phyloP scores from a whole-genome alignment of 1,139 yeast species.

The Blastobotrys persicus region DNA sequence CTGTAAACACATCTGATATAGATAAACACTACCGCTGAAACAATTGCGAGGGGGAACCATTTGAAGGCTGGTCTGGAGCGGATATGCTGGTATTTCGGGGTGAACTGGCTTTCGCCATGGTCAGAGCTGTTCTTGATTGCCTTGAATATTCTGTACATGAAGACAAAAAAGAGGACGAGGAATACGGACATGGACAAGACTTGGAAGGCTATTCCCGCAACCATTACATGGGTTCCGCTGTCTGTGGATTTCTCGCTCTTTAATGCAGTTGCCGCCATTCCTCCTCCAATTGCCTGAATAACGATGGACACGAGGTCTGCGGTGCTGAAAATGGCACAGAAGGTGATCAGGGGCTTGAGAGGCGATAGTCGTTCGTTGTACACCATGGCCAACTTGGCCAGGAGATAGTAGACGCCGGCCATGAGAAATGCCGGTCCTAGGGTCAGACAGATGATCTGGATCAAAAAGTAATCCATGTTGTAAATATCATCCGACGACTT shows the following conservation, averaged over 20 bases:
- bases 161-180: conserved; percentile 54
- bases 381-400: conserved; percentile 70
- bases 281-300: conserved; percentile 83
- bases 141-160: conserved; percentile 48
- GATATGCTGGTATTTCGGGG: conserved; percentile 44
- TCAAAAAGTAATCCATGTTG: conserved; percentile 48
- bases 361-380: conserved; percentile 63
- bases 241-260: conserved; percentile 39
- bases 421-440: conserved; percentile 85
- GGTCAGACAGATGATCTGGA: conserved; percentile 70
- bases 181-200: conserved; percentile 70
- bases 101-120: conserved; percentile 29
- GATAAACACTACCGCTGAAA: conserved; percentile 55
- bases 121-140: conserved; percentile 19
- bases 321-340: conserved; percentile 64
- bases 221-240: conserved; percentile 71
- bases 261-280: conserved; percentile 62
- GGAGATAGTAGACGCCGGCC: conserved; percentile 80
- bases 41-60: conserved; percentile 20
- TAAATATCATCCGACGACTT: conserved; percentile 43
- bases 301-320: conserved; percentile 67
- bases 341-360: conserved; percentile 65
- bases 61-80: conserved; percentile 44
- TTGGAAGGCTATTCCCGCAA: conserved; percentile 80
- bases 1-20: conserved; percentile 78